A percentile compares a stretch with the other conserved stretches of the same genome.
phyloP scores from a whole-genome alignment of 2,329 filamentous ascomycete genomes.

The Eutypa lata region DNA sequence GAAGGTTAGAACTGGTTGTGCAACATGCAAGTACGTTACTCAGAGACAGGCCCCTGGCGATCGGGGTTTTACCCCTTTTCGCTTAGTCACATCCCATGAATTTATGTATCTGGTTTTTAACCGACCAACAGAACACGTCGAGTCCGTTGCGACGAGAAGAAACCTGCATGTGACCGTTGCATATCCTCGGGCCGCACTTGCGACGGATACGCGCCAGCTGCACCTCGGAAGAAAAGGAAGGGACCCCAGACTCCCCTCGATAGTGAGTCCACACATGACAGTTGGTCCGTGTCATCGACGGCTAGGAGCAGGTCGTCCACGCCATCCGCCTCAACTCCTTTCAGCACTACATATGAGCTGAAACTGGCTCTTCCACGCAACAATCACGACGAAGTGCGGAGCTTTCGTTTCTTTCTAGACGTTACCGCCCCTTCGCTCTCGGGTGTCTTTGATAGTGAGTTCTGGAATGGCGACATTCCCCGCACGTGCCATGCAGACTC shows the following conservation, averaged over 20 bases:
- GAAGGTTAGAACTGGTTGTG: conserved; percentile 14
- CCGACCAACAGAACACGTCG: conserved; percentile 4
- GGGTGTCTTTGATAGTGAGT: conserved; percentile 15
- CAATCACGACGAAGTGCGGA: conserved; percentile 5
- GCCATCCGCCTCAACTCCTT: background rate
- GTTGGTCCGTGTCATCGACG: background rate
- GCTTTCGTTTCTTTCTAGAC: conserved; percentile 13
- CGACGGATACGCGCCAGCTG: conserved; percentile 6
- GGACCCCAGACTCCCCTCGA: background rate
- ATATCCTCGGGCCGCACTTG: conserved; percentile 10
- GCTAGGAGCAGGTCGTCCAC: background rate
- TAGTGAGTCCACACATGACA: background rate
- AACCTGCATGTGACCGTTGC: conserved; percentile 13
- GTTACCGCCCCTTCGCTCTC: conserved; percentile 13
- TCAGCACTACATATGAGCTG: background rate
- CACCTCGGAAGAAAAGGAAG: background rate
- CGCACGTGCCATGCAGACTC: conserved; percentile 13
- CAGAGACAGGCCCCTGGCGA: background rate
- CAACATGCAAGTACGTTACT: conserved; percentile 14
- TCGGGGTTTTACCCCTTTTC: background rate
- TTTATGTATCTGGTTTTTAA: background rate
- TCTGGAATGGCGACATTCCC: conserved; percentile 15
- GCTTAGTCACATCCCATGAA: background rate
- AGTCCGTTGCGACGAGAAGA: conserved; percentile 15
- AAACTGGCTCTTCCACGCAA: conserved; percentile 3